These are phyloP conservation scores for Trypanosomatidae sp. DNA, from an alignment of 208 protist species.

Conservation along the genomic window DNA sequence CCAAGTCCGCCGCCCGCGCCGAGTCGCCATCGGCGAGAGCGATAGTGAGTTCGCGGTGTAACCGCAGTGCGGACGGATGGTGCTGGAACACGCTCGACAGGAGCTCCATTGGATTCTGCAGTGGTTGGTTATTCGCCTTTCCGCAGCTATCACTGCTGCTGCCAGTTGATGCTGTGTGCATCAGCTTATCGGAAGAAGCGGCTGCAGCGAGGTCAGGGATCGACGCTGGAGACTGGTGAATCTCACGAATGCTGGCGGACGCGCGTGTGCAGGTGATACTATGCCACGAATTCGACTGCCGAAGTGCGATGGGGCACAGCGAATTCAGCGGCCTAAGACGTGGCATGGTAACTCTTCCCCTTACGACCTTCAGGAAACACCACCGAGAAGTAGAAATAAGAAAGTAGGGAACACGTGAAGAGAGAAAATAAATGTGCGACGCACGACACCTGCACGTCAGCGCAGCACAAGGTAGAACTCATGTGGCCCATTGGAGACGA, in stretches of 20 bases:
- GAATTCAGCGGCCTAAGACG: background rate
- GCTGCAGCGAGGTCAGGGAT: background rate
- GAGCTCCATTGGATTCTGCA: slow-evolving; percentile 56
- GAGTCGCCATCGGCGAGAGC: slow-evolving; percentile 65
- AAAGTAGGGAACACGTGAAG: background rate
- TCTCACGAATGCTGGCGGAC: background rate
- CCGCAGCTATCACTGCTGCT: background rate
- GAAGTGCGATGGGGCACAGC: background rate
- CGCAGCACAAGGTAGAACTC: slow-evolving; percentile 6
- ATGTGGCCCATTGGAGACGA: background rate
- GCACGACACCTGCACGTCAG: background rate
- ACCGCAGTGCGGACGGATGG: slow-evolving; percentile 57
- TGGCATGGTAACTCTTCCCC: background rate
- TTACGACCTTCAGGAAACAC: background rate
- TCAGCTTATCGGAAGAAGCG: background rate
- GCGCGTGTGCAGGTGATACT: background rate
- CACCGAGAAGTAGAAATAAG: background rate
- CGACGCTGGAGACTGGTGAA: background rate
- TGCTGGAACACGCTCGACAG: slow-evolving; percentile 69
- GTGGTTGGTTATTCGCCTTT: background rate
- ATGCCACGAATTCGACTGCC: background rate
- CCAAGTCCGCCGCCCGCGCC: slow-evolving; percentile 60
- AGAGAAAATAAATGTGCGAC: slow-evolving; percentile 13
- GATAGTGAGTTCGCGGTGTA: slow-evolving; percentile 78
- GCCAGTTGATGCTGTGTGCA: too few relatives aligned